These are phyloP conservation scores for Austropuccinia psidii DNA, from an alignment of 1,284 basidiomycete species.

Conservation along the genomic window DNA sequence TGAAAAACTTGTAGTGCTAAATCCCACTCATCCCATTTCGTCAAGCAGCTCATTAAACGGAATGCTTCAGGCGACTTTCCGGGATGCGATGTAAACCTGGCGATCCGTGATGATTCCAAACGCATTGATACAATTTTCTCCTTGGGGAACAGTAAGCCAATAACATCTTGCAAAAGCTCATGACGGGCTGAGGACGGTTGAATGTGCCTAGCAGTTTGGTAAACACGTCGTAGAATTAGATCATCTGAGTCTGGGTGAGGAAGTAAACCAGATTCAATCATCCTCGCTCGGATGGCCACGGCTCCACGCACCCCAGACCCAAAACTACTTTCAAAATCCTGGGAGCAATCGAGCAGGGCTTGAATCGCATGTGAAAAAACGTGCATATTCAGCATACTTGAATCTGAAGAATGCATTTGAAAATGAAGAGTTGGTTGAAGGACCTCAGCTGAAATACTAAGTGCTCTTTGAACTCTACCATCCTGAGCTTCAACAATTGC, in stretches of 20 bases:
- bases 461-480: conserved; percentile 22
- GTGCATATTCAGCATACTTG: background rate
- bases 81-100: conserved; percentile 29
- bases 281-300: conserved; percentile 5
- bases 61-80: conserved; percentile 34
- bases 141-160: conserved; percentile 18
- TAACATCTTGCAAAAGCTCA: background rate
- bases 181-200: background rate
- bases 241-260: conserved; percentile 14
- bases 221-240: conserved; percentile 16
- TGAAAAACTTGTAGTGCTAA: conserved; percentile 27
- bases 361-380: conserved; percentile 27
- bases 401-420: background rate
- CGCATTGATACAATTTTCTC: conserved; percentile 21
- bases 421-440: background rate
- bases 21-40: conserved; percentile 23
- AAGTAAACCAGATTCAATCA: conserved; percentile 15
- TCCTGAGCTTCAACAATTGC: conserved; percentile 26
- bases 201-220: conserved; percentile 9
- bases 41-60: conserved; percentile 27
- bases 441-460: background rate
- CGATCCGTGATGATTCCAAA: background rate
- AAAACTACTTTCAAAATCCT: too few relatives aligned
- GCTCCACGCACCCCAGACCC: conserved; percentile 10
- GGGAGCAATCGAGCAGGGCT: background rate